phyloP scores from a whole-genome alignment of 495 filamentous ascomycete genomes.

The Podospora comata region DNA sequence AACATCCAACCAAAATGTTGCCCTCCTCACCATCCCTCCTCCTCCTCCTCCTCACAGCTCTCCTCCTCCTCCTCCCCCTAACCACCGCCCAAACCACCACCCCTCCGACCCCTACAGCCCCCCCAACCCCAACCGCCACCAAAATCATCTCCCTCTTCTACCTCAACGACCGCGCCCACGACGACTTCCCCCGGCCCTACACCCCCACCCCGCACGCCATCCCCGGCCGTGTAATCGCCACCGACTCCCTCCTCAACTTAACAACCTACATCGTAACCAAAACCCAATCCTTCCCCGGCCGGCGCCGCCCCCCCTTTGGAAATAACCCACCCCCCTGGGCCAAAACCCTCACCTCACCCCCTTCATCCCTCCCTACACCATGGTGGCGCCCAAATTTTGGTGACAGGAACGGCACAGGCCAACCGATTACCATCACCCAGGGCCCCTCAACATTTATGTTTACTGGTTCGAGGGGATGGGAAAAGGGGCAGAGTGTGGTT shows the following conservation, averaged over 20 bases:
- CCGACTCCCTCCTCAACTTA: constrained; percentile 15
- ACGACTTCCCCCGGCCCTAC: constrained; percentile 19
- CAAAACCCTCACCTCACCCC: constrained; percentile 1
- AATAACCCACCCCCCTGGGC: constrained; percentile 11
- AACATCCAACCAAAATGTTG: neutral
- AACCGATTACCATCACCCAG: constrained; percentile 30
- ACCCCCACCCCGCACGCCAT: constrained; percentile 23
- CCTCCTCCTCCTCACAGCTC: neutral
- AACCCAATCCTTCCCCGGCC: constrained; percentile 15
- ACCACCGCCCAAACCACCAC: constrained; percentile 1
- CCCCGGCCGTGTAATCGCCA: constrained; percentile 24
- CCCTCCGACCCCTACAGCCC: neutral
- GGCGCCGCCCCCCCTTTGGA: neutral
- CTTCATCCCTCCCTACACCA: neutral
- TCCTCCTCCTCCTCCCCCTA: constrained; percentile 1
- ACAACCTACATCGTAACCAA: constrained; percentile 30
- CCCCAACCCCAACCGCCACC: constrained; percentile 7
- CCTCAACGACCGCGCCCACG: constrained; percentile 28
- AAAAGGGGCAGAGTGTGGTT: constrained; percentile 16
- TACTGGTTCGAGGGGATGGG: constrained; percentile 19
- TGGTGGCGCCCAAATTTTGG: neutral
- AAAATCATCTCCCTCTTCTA: constrained; percentile 29
- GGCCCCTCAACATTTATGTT: constrained; percentile 29
- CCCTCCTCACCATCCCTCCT: neutral
- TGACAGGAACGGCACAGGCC: constrained; percentile 19